phyloP scores from a whole-genome alignment of 2,329 filamentous ascomycete genomes.

The Lasiodiplodia sp. region DNA sequence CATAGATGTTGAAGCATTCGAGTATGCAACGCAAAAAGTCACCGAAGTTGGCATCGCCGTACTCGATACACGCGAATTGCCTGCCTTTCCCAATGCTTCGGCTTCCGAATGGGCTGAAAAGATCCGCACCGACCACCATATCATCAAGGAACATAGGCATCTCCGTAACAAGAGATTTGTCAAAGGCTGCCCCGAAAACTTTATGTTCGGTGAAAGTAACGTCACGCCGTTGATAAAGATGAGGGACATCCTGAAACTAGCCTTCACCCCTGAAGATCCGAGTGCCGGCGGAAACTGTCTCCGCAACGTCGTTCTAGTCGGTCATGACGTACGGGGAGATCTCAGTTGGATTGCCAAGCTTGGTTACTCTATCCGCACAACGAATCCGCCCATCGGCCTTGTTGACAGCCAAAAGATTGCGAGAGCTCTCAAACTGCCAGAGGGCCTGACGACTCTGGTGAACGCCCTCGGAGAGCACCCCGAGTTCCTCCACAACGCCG shows the following conservation, averaged over 20 bases:
- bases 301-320: slow-evolving; percentile 71
- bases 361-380: slow-evolving; percentile 63
- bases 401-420: slow-evolving; percentile 14
- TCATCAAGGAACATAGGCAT: slow-evolving; percentile 72
- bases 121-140: slow-evolving; percentile 77
- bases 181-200: slow-evolving; percentile 73
- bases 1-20: slow-evolving; percentile 84
- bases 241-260: background rate
- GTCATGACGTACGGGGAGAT: slow-evolving; percentile 75
- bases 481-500: slow-evolving; percentile 79
- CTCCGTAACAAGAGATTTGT: slow-evolving; percentile 74
- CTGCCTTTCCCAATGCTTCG: slow-evolving; percentile 62
- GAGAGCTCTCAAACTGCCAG: slow-evolving; percentile 38
- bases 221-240: slow-evolving; percentile 52
- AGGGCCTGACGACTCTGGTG: slow-evolving; percentile 68
- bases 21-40: slow-evolving; percentile 68
- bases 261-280: slow-evolving; percentile 32
- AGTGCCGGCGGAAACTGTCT: slow-evolving; percentile 34
- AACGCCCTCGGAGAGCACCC: slow-evolving; percentile 67
- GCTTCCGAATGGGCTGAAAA: slow-evolving; percentile 71
- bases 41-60: slow-evolving; percentile 88
- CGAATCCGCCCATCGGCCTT: slow-evolving; percentile 62
- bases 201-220: slow-evolving; percentile 74
- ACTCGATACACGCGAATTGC: slow-evolving; percentile 72
- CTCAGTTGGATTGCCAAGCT: slow-evolving; percentile 70